phyloP scores from a whole-genome alignment of 331 rosid species.

The Pyrus hybrid region DNA sequence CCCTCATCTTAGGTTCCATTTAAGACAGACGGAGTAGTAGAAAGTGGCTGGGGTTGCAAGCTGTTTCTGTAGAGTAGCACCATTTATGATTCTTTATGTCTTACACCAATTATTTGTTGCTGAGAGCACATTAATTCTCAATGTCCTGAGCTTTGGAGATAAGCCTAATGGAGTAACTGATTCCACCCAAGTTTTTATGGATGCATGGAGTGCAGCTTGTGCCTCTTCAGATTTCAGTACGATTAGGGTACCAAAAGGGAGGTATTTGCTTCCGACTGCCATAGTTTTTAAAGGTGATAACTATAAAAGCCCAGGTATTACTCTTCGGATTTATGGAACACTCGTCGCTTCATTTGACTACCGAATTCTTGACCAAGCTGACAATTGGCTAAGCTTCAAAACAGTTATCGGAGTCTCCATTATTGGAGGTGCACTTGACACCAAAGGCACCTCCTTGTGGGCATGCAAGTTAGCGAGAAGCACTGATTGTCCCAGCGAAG shows the following conservation, averaged over 20 bases:
- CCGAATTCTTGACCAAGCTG: slow-evolving; percentile 4
- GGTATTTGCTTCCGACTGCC: slow-evolving; percentile 13
- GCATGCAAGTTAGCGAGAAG: too few relatives aligned
- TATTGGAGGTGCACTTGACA: slow-evolving; percentile 47
- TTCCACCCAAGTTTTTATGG: slow-evolving; percentile 18
- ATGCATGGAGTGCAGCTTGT: slow-evolving; percentile 34
- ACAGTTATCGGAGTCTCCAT: slow-evolving; percentile 25
- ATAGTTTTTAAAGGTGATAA: slow-evolving; percentile 14
- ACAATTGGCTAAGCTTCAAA: slow-evolving; percentile 34
- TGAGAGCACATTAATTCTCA: not conserved
- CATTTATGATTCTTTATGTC: not conserved
- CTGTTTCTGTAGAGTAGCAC: not conserved
- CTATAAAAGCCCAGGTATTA: slow-evolving; percentile 24
- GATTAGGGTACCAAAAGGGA: slow-evolving; percentile 31
- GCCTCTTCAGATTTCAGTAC: not conserved
- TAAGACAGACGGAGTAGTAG: too few relatives aligned
- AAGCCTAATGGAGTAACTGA: slow-evolving; percentile 20
- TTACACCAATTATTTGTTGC: not conserved
- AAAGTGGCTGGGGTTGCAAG: not conserved
- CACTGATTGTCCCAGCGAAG: too few relatives aligned
- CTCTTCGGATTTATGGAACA: slow-evolving; percentile 36
- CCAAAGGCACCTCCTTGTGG: slow-evolving; percentile 16
- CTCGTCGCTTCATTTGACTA: slow-evolving; percentile 31
- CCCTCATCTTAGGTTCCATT: too few relatives aligned
- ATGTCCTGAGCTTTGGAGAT: slow-evolving; percentile 39